Evolutionary conservation across 345 rosid species (phyloP), one percentile per base, ranked within the genome.

Genomic region (Hypericum perforatum): DNA sequence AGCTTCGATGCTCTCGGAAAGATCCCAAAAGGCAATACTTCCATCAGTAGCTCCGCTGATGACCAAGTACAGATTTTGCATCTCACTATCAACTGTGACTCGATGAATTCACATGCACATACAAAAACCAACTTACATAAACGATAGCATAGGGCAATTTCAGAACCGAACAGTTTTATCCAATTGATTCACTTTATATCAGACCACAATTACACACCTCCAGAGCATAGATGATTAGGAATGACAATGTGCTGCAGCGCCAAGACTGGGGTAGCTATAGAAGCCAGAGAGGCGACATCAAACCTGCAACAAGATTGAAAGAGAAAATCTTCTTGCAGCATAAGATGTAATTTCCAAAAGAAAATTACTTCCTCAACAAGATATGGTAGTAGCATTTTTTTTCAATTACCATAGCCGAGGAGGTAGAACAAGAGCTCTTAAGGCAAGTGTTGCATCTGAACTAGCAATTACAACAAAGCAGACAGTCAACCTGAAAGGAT

Each of bases 1-100:
- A 46, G 85, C 76, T 74, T 83, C 84, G 51, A 88, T 70, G 50
- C 68, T 60, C 61, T 61, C 68, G 3, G 94, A 85, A 53, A 88
- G 62, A 75, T 92, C 83, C 98, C 98, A 92, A 63, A 92, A 69
- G 65, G 88, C 74, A 49, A 85, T 82, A 59, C 88, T 83, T 79
- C 98, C 96, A 78, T 92, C 98, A 46, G 98, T 85, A 53, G 95
- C 94, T 57, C 96, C 96, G 51, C 89, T 82, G 52, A 85, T 70
- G 58, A 77, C 83, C 7, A 83, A 56, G 73, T 78, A 88, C 10
- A 49, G 63, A 59, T 66, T 76, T 54, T 83, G 68, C 37, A 52
- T 58, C 42, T 46, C 58, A 40, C 43, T 66, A 16, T 62, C 62
- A 65, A 70, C 96, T 82, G 90, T 37, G 57, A 71, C 22, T 41